phyloP scores from a whole-genome alignment of 192 early-diverging fungal genomes.

The Paraglomus occultum region DNA sequence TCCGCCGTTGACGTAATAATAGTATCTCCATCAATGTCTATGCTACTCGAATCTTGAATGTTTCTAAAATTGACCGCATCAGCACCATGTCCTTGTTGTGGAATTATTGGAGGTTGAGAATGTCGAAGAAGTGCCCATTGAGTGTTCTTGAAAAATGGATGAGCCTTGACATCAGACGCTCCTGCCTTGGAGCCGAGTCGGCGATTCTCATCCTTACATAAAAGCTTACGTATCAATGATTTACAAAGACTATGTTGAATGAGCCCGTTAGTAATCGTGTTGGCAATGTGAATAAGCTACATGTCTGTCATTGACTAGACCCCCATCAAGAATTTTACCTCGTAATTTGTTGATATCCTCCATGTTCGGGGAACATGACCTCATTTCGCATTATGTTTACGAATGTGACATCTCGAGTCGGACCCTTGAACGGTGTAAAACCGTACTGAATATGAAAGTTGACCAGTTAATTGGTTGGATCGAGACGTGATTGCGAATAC shows the following conservation, averaged over 20 bases:
- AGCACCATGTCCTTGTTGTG: slow-evolving; percentile 53
- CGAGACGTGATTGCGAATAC: background rate
- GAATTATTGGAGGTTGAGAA: slow-evolving; percentile 81
- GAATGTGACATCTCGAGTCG: slow-evolving; percentile 86
- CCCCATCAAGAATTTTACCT: too few species aligned
- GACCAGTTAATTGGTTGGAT: background rate
- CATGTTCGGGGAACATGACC: slow-evolving; percentile 64
- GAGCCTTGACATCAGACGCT: slow-evolving; percentile 90
- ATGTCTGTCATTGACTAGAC: background rate
- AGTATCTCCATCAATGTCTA: slow-evolving; percentile 66
- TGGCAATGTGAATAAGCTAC: background rate
- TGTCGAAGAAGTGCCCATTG: slow-evolving; percentile 94
- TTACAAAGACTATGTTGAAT: slow-evolving; percentile 50
- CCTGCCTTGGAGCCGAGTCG: slow-evolving; percentile 87
- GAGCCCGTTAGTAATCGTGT: slow-evolving; percentile 1
- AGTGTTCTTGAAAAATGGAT: slow-evolving; percentile 85
- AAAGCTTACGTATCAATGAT: slow-evolving; percentile 75
- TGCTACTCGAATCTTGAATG: slow-evolving; percentile 60
- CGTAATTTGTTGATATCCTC: slow-evolving; percentile 28
- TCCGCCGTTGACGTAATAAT: slow-evolving; percentile 32
- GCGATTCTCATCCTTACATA: slow-evolving; percentile 87
- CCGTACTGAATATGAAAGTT: slow-evolving; percentile 51
- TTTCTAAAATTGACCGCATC: slow-evolving; percentile 71
- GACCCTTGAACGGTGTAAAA: slow-evolving; percentile 96
- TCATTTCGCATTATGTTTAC: slow-evolving; percentile 81